These are phyloP conservation scores for Brassica balearica DNA, from an alignment of 441 rosid species.

Conservation along the genomic window DNA sequence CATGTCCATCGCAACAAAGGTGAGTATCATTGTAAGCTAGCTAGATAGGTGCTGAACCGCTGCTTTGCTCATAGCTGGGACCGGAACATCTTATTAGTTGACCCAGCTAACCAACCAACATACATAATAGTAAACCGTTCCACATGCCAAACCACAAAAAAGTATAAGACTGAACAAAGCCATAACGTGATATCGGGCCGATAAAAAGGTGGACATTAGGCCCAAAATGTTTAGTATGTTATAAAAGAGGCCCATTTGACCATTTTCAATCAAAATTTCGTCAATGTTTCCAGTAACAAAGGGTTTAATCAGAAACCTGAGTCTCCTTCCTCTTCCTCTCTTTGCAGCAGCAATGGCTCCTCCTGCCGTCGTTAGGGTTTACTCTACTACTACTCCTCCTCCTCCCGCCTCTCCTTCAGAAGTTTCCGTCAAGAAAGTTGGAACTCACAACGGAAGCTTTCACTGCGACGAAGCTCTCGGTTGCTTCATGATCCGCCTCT, in stretches of 20 bases:
- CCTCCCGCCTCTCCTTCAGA: conserved; percentile 43
- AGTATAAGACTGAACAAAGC: neutral
- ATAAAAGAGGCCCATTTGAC: conserved; percentile 39
- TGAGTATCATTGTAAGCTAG: no score
- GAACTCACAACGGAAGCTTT: conserved; percentile 94
- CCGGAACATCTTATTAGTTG: no score
- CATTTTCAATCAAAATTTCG: neutral
- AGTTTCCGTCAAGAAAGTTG: conserved; percentile 66
- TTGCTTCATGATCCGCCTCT: conserved; percentile 96
- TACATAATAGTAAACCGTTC: no score
- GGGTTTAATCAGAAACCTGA: conserved; percentile 58
- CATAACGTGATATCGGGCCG: neutral
- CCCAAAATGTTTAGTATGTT: neutral
- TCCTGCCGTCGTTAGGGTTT: conserved; percentile 48
- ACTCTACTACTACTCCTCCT: conserved; percentile 50
- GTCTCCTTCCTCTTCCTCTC: conserved; percentile 32
- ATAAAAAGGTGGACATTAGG: neutral
- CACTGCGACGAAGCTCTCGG: conserved; percentile 98
- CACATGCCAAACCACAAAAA: neutral
- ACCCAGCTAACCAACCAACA: no score
- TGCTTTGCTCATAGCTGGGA: no score
- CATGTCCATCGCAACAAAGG: no score
- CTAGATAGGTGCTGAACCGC: no score
- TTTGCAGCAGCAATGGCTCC: conserved; percentile 54
- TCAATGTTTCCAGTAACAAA: conserved; percentile 58